Base-by-base conservation (phyloP, 2,329 filamentous ascomycete genomes). In the Stagonosporopsis chrysanthemi region DNA sequence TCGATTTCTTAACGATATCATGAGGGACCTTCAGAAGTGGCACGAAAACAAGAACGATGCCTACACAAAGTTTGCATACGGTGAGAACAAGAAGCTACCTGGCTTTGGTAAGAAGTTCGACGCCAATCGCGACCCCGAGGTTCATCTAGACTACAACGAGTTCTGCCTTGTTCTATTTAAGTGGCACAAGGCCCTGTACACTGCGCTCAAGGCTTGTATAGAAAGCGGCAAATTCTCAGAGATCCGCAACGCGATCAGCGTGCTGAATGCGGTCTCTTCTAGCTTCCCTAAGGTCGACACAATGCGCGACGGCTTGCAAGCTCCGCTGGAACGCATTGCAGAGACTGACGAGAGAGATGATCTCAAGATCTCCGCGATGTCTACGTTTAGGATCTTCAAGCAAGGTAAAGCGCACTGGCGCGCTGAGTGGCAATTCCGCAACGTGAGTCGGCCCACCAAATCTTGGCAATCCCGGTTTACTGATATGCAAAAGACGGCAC, bases 171-270 rank as follows among this genome's bases (percentile, higher is more conserved):
- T 96, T 49, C 82, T 97, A 29, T 95, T 90, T 80, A 90, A 91
- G 66, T 98, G 94, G 92, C 96, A 99, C 76, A 88, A 89, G 67
- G 87, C 90, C 62, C 80, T 99, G 40, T 90, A 90, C 67, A 85
- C 81, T 46, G 91, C 94, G 2, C 81, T 99, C 52, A 93, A 92
- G 73, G 84, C 85, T 35, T 97, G 94, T 73, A 83, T 99, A 43
- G 86, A 87, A 17, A 89, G 89, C 26, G 88, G 86, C 29, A 94
- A 98, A 77, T 99, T 95, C 85, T 97, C 97, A 90, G 93, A 97
- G 75, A 96, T 98, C 72, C 88, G 94, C 52, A 99, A 99, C 73
- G 92, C 92, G 41, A 96, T 98, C 65, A 95, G 90, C 56, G 84
- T 98, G 4, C 82, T 99, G 57, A 96, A 95, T 73, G 84, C 86